These are phyloP conservation scores for Helminthosporium solani DNA, from an alignment of 2,329 filamentous ascomycete species.

Conservation along the genomic window DNA sequence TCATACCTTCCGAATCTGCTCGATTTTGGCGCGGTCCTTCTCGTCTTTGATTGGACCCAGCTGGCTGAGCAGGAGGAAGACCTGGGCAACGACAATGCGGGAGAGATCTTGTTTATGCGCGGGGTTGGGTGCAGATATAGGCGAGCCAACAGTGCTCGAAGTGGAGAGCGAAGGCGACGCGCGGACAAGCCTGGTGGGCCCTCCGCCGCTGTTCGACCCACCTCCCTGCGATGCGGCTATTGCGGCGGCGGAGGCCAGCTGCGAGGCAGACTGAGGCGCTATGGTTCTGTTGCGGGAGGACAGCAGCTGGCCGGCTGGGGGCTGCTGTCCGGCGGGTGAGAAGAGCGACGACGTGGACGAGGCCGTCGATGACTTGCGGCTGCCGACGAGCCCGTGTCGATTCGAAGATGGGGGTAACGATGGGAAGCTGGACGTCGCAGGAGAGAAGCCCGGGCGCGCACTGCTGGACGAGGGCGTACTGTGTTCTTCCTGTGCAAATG, in stretches of 20 bases:
- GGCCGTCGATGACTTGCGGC: constrained; percentile 54
- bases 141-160: constrained; percentile 56
- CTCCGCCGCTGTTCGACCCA: constrained; percentile 56
- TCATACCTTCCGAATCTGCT: constrained; percentile 86
- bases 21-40: constrained; percentile 82
- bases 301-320: constrained; percentile 54
- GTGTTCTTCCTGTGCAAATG: constrained; percentile 46
- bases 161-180: constrained; percentile 62
- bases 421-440: constrained; percentile 55
- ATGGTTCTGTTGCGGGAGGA: constrained; percentile 59
- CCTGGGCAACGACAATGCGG: constrained; percentile 93
- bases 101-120: constrained; percentile 58
- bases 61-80: constrained; percentile 83
- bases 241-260: constrained; percentile 58
- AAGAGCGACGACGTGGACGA: constrained; percentile 58
- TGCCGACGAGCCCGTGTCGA: constrained; percentile 1
- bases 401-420: constrained; percentile 52
- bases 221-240: constrained; percentile 51
- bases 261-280: constrained; percentile 55
- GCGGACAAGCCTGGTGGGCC: constrained; percentile 57
- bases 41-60: constrained; percentile 81
- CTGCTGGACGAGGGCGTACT: constrained; percentile 52
- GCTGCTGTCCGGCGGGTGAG: constrained; percentile 57
- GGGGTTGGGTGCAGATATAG: constrained; percentile 52
- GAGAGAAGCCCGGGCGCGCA: constrained; percentile 53